A percentile compares a stretch with the other conserved stretches of the same genome.
Evolutionary conservation across 768 basidiomycete species (phyloP).

Genomic region (Panaeolus papilionaceus): DNA sequence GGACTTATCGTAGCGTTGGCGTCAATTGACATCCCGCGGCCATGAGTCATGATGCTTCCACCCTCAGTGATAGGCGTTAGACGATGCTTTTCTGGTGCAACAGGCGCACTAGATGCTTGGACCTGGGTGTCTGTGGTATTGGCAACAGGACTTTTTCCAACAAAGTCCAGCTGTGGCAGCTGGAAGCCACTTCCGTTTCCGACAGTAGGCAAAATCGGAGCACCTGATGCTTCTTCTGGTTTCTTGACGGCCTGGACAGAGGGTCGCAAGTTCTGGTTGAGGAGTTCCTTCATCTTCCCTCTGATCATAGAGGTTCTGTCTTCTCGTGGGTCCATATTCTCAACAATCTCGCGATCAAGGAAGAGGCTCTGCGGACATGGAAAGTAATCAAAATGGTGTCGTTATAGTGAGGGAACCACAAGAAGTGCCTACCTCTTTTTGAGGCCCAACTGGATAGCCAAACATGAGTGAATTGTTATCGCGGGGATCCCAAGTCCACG

Average conservation of each 20-base stretch:
- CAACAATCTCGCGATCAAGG: conserved; percentile 83
- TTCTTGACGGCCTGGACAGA: conserved; percentile 33
- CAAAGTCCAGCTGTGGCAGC: conserved; percentile 67
- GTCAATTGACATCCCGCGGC: conserved; percentile 32
- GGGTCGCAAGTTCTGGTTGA: conserved; percentile 67
- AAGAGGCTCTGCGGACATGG: conserved; percentile 69
- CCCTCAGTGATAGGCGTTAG: conserved; percentile 75
- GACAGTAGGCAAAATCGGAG: conserved; percentile 44
- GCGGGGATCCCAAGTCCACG: conserved; percentile 90
- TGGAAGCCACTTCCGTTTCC: conserved; percentile 46
- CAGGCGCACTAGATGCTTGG: conserved; percentile 11
- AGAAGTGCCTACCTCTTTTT: conserved; percentile 65
- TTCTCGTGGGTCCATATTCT: conserved; percentile 76
- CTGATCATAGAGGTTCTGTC: conserved; percentile 79
- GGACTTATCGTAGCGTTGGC: conserved; percentile 15
- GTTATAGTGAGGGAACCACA: neutral
- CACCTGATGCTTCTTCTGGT: conserved; percentile 29
- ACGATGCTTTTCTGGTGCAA: conserved; percentile 30
- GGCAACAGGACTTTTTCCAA: conserved; percentile 23
- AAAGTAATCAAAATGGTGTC: neutral
- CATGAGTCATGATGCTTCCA: conserved; percentile 37
- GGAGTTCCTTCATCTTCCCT: conserved; percentile 62
- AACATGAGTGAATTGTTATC: conserved; percentile 89
- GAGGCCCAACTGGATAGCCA: conserved; percentile 87
- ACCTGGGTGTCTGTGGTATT: neutral